Conservation (phyloP, 306 rosid genomes). For the Quercus robur region DNA sequence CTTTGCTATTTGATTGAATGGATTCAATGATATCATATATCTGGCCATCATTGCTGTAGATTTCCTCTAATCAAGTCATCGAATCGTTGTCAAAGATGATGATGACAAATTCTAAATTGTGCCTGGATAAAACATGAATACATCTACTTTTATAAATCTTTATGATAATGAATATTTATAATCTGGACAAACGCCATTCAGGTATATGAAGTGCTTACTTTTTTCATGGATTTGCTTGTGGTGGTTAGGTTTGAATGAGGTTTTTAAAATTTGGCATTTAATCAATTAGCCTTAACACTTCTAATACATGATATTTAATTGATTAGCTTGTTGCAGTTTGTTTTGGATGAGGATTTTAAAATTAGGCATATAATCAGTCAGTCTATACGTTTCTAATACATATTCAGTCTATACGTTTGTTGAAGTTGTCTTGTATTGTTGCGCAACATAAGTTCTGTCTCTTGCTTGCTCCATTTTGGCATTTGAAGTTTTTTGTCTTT, state of each 20-base stretch:
- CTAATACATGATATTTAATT: background rate
- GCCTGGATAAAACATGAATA: background rate
- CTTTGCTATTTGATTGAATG: background rate
- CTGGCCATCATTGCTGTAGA: background rate
- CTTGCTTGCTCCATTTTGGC: slow-evolving; percentile 13
- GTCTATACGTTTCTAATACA: background rate
- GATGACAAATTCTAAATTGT: background rate
- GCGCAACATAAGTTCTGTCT: background rate
- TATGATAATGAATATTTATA: background rate
- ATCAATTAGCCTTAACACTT: no score
- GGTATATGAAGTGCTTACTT: background rate
- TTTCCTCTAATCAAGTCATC: background rate
- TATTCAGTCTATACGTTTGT: background rate
- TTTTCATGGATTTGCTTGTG: background rate
- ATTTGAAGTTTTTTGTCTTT: slow-evolving; percentile 10
- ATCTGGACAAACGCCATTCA: background rate
- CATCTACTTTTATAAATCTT: background rate
- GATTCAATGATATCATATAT: background rate
- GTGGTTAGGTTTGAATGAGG: background rate
- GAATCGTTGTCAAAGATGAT: background rate
- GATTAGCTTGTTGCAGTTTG: background rate
- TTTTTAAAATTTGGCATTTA: background rate
- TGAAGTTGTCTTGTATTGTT: background rate
- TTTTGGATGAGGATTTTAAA: background rate
- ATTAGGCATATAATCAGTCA: background rate